Evolutionary conservation across 257 asterid species (phyloP), one percentile per base, ranked within the genome.

Genomic region (Verbascum thapsus): DNA sequence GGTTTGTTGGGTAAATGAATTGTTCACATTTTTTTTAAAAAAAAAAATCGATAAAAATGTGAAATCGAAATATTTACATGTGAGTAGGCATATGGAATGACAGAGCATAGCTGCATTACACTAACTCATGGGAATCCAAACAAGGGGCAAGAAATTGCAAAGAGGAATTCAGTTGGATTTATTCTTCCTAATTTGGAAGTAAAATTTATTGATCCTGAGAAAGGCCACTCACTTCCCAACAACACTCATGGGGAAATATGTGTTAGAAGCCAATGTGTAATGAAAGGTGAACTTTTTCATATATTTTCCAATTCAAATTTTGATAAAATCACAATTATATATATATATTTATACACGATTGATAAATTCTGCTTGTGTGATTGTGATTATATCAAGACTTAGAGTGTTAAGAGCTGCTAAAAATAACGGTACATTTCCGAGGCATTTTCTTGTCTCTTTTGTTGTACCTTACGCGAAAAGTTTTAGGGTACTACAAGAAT

Each of bases 51-150:
- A n/a, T n/a, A n/a, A 45, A 30, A 43, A 30, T 44, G 54, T 17
- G 12, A 15, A 7, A 15, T 3, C 30, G 26, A 15, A 10, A 48
- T 17, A 37, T 7, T 19, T 39, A 5, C 40, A 37, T 69, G 58
- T 12, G 1, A 17, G 37, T 56, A 88, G 98, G 99, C 97, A 1
- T 89, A 89, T 61, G 99, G 99, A 30, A 87, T 92, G 98, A 92
- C 98, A 1, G 97, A 89, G 70, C 98, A 87, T 53, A 89, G 98
- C 78, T 92, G 98, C 81, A 89, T 92, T 30, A 89, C 97, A 2
- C 72, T 89, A 43, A 81, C 89, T 45, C 91, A 89, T 45, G 95
- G 86, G 10, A 80, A 75, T 53, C 85, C 80, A 13, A 74, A 45
- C 16, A 82, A 75, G 61, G 91, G 78, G 7, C 83, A 84, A 30